A percentile compares a stretch with the other conserved stretches of the same genome.
Evolutionary conservation across 345 rosid species (phyloP).

Genomic region (Populus davidiana): DNA sequence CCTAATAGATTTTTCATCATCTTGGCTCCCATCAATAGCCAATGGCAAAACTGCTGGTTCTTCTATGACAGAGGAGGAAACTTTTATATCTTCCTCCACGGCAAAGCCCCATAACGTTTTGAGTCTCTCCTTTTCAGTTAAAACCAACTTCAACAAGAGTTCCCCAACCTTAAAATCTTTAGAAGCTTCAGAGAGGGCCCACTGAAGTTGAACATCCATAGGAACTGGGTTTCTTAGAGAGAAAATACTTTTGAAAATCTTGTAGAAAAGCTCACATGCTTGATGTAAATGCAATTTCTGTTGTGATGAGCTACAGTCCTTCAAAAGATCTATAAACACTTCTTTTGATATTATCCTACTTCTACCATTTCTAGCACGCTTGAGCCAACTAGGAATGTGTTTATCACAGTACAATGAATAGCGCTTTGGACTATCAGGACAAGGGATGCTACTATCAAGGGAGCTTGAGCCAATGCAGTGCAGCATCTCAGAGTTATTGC

Average conservation of each 20-base stretch:
- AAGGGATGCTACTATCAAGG: constrained; percentile 41
- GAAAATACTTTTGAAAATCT: constrained; percentile 84
- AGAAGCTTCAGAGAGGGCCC: constrained; percentile 95
- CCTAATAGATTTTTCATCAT: constrained; percentile 40
- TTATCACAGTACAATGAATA: constrained; percentile 77
- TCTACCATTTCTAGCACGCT: constrained; percentile 98
- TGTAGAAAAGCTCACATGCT: constrained; percentile 95
- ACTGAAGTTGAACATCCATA: constrained; percentile 80
- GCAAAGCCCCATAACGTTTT: constrained; percentile 67
- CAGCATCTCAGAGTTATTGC: constrained; percentile 24
- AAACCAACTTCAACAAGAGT: constrained; percentile 67
- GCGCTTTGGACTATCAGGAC: constrained; percentile 67
- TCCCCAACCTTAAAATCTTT: constrained; percentile 60
- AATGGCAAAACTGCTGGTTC: constrained; percentile 44
- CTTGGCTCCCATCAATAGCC: constrained; percentile 35
- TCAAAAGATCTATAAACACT: constrained; percentile 72
- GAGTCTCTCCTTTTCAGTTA: constrained; percentile 72
- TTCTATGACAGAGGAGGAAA: constrained; percentile 33
- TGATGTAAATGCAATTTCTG: constrained; percentile 72
- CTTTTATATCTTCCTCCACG: constrained; percentile 36
- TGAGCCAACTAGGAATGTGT: constrained; percentile 99
- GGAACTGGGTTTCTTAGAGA: constrained; percentile 92
- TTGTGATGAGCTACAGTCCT: constrained; percentile 53
- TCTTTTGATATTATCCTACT: constrained; percentile 94
- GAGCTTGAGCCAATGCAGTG: constrained; percentile 66